Evolutionary conservation across 352 stramenopile genomes (phyloP).

Genomic region (Globisporangium echinulatum): DNA sequence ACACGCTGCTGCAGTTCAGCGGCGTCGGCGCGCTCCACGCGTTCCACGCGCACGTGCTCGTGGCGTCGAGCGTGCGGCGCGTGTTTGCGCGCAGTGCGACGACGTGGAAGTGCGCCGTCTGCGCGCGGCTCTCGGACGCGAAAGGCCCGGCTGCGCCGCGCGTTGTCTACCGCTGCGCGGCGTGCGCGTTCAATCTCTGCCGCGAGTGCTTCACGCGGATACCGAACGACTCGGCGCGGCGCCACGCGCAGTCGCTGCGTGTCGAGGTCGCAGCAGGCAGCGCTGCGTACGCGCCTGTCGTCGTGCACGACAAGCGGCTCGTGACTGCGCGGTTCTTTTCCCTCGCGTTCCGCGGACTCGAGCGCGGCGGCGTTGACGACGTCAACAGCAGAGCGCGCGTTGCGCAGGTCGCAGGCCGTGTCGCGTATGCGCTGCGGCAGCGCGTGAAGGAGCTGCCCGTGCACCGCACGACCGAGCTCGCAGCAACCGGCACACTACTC

Average conservation of each 20-base stretch:
- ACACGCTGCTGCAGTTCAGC: slow-evolving; percentile 25
- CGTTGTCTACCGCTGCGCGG: slow-evolving; percentile 42
- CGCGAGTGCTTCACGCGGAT: slow-evolving; percentile 61
- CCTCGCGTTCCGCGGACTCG: slow-evolving; percentile 17
- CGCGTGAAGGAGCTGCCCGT: slow-evolving; percentile 48
- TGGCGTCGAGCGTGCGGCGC: slow-evolving; percentile 23
- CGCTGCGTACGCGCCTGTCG: neutral
- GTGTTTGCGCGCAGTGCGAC: slow-evolving; percentile 21
- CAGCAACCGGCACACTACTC: slow-evolving; percentile 31
- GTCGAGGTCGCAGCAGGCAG: neutral
- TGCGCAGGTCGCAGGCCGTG: slow-evolving; percentile 20
- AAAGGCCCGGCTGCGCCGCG: slow-evolving; percentile 11
- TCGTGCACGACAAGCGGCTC: neutral
- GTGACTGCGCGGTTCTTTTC: slow-evolving; percentile 30
- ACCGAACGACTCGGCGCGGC: slow-evolving; percentile 22
- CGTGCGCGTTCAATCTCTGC: slow-evolving; percentile 52
- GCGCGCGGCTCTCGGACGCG: slow-evolving; percentile 20
- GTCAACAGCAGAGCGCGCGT: slow-evolving; percentile 4
- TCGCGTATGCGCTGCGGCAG: slow-evolving; percentile 39
- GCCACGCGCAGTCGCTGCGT: neutral
- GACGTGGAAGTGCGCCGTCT: slow-evolving; percentile 36
- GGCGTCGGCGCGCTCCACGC: slow-evolving; percentile 23
- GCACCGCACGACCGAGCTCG: slow-evolving; percentile 37
- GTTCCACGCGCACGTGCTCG: slow-evolving; percentile 34
- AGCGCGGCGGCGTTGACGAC: slow-evolving; percentile 6